phyloP scores from a whole-genome alignment of 2,329 filamentous ascomycete species.

The Emmonsia crescens region DNA sequence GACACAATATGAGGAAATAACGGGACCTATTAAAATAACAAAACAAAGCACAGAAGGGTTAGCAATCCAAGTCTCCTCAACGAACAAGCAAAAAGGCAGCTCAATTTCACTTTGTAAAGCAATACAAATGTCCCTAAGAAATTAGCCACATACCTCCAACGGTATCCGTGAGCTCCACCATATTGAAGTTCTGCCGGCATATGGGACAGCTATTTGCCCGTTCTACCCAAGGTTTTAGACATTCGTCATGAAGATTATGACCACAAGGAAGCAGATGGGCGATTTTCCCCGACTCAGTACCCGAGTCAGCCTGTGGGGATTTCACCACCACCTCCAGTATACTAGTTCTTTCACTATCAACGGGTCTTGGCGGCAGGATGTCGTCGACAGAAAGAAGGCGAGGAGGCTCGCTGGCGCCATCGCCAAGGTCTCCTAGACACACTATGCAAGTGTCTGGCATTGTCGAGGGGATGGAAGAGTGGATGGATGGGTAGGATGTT shows the following conservation, averaged over 20 bases:
- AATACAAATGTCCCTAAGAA: conserved; percentile 3
- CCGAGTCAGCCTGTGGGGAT: conserved; percentile 10
- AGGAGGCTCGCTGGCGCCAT: conserved; percentile 42
- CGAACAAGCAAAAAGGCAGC: not conserved
- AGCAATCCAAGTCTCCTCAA: not conserved
- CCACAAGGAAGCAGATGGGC: conserved; percentile 64
- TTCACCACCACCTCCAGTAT: not conserved
- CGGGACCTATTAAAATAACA: conserved; percentile 34
- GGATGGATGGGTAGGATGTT: conserved; percentile 20
- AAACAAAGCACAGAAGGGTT: not conserved
- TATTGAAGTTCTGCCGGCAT: conserved; percentile 83
- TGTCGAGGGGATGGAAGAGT: conserved; percentile 22
- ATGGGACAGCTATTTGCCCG: conserved; percentile 97
- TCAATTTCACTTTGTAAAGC: not conserved
- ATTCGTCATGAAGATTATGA: conserved; percentile 86
- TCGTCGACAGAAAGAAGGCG: conserved; percentile 19
- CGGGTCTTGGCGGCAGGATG: conserved; percentile 18
- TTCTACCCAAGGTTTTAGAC: conserved; percentile 87
- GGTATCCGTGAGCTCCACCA: conserved; percentile 71
- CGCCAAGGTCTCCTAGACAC: conserved; percentile 58
- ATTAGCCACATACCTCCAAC: conserved; percentile 57
- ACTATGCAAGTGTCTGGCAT: conserved; percentile 63
- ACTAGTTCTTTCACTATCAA: conserved; percentile 19
- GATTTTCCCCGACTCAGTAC: conserved; percentile 41
- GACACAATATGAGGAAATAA: conserved; percentile 48